Base-by-base conservation (phyloP, 805 yeast species). In the Myxozyma vanderwaltii region DNA sequence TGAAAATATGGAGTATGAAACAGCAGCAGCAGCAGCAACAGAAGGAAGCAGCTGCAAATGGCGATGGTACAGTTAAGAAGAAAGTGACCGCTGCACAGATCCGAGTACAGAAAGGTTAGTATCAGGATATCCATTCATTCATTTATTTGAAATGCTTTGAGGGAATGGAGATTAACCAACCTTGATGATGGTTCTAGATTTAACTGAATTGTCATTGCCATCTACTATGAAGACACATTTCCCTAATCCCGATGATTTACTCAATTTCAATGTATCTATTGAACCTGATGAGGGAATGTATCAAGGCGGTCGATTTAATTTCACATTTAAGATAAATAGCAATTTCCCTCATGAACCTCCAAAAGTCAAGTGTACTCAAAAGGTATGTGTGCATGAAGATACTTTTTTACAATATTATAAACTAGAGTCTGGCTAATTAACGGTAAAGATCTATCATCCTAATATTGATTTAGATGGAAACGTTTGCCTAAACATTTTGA, bases 311-410 rank as follows among this genome's bases (percentile, higher is more conserved):
- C 67, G 60, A n/a, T 89, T 92, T 74, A 71, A 71, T 21, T 92
- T 92, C 72, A 76, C 77, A n/a, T 82, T 91, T 47, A 77, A 75
- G 33, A 79, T 91, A 41, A 82, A 83, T 50, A 84, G 83, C 41
- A 85, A 84, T 65, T 92, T 85, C 73, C 99, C 99, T 1, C 94
- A 91, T 58, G 94, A 88, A 51, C 91, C 97, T 7, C 99, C 99
- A 8, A 88, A 85, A 69, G 90, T 91, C 35, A 68, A 70, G 45
- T 70, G 73, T 54, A 53, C 64, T 6, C 68, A 70, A 41, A 70
- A 69, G 67, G 69, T 68, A 39, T n/a, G n/a, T n/a, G n/a, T n/a
- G n/a, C n/a, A n/a, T n/a, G n/a, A n/a, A n/a, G n/a, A n/a, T n/a
- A n/a, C n/a, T n/a, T n/a, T n/a, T n/a, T n/a, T n/a, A n/a, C n/a